phyloP scores from a whole-genome alignment of 2,329 filamentous ascomycete genomes.

The Aspergillus luchuensis region DNA sequence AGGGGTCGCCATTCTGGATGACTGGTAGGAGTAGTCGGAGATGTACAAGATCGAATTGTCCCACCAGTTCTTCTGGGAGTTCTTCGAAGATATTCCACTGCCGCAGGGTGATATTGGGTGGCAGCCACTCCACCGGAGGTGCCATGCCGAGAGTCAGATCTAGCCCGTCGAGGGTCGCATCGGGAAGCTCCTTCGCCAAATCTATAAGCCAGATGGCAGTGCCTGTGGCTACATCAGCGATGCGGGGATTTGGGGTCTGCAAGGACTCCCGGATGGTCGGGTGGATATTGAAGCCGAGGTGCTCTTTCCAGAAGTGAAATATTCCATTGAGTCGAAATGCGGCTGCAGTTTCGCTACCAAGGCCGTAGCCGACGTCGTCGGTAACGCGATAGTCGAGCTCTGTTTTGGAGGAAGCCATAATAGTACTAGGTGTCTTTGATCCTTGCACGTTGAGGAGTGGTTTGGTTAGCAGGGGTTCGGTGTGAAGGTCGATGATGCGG shows the following conservation, averaged over 20 bases:
- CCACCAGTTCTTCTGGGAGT: conserved; percentile 17
- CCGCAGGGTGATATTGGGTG: conserved; percentile 17
- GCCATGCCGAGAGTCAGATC: conserved; percentile 17
- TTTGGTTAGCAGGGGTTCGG: background rate
- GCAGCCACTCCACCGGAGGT: conserved; percentile 14
- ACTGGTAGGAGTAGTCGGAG: conserved; percentile 15
- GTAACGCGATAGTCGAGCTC: background rate
- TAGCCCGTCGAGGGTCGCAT: conserved; percentile 19
- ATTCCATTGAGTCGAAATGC: background rate
- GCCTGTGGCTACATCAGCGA: conserved; percentile 27
- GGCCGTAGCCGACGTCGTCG: background rate
- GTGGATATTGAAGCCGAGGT: conserved; percentile 7
- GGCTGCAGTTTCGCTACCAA: background rate
- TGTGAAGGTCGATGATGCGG: too few relatives aligned
- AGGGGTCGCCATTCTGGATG: conserved; percentile 8
- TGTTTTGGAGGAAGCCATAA: background rate
- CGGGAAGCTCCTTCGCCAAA: conserved; percentile 11
- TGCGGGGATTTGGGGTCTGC: background rate
- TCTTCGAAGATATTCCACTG: conserved; percentile 19
- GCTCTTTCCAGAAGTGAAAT: background rate
- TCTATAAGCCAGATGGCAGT: conserved; percentile 22
- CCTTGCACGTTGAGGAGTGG: background rate
- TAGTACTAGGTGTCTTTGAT: background rate
- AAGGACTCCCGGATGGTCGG: conserved; percentile 10
- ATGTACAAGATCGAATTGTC: conserved; percentile 29